A percentile compares a stretch with the other conserved stretches of the same genome.
These are phyloP conservation scores for Pythium folliculosum DNA, from an alignment of 352 stramenopile species.

Conservation along the genomic window DNA sequence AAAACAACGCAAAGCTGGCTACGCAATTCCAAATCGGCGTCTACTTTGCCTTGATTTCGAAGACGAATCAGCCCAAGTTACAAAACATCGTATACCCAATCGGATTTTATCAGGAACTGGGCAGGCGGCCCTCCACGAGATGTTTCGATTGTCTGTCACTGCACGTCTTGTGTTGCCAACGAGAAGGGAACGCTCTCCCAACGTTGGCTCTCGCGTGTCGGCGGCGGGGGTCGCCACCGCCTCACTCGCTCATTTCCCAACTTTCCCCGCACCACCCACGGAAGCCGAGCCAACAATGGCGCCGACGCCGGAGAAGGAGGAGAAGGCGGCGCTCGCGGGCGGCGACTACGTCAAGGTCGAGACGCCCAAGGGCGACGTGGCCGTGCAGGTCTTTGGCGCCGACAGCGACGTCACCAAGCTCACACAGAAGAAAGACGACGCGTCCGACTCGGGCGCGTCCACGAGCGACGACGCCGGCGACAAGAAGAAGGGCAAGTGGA, in stretches of 20 bases:
- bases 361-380: constrained; percentile 19
- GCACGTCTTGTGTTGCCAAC: not conserved
- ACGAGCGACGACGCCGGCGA: constrained; percentile 5
- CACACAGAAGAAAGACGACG: constrained; percentile 12
- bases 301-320: constrained; percentile 19
- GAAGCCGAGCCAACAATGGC: constrained; percentile 6
- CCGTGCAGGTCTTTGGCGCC: constrained; percentile 12
- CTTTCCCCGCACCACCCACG: not conserved
- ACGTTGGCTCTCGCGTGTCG: too few relatives aligned
- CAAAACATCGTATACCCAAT: not conserved
- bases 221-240: too few relatives aligned
- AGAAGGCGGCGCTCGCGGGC: constrained; percentile 7
- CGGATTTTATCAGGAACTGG: not conserved
- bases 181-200: too few relatives aligned
- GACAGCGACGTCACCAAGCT: constrained; percentile 12
- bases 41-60: too few relatives aligned
- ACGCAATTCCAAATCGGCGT: not conserved
- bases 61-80: not conserved
- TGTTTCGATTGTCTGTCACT: not conserved
- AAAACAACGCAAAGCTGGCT: not conserved
- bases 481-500: not conserved
- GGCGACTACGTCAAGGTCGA: constrained; percentile 24
- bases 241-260: constrained; percentile 16
- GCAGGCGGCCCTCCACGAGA: not conserved
- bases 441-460: constrained; percentile 12